Evolutionary conservation across 208 protist genomes (phyloP).

Genomic region (Phytomonas francai): DNA sequence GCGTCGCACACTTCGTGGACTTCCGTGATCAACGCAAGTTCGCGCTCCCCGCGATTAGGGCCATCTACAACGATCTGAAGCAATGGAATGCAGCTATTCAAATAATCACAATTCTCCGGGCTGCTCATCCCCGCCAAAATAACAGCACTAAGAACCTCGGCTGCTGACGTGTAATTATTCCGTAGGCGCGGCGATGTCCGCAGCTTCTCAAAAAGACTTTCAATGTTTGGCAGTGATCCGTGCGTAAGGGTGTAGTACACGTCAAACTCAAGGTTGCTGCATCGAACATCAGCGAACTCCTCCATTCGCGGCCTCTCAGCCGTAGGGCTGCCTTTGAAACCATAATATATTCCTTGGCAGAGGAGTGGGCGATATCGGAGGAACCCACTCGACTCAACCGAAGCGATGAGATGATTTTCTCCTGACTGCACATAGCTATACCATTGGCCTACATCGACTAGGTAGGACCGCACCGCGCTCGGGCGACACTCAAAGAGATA

Average conservation of each 20-base stretch:
- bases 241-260: conserved; percentile 41
- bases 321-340: conserved; percentile 11
- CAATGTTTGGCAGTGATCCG: conserved; percentile 17
- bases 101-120: conserved; percentile 7
- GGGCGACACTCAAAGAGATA: conserved; percentile 19
- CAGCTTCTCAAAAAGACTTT: conserved; percentile 46
- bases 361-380: conserved; percentile 57
- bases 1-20: conserved; percentile 35
- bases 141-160: conserved; percentile 61
- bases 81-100: conserved; percentile 33
- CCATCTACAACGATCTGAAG: conserved; percentile 59
- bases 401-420: conserved; percentile 16
- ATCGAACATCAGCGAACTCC: conserved; percentile 34
- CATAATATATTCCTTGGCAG: conserved; percentile 15
- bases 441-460: conserved; percentile 41
- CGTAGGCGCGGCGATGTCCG: conserved; percentile 28
- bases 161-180: conserved; percentile 33
- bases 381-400: conserved; percentile 22
- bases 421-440: conserved; percentile 3
- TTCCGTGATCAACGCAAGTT: conserved; percentile 47
- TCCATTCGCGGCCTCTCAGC: conserved; percentile 9
- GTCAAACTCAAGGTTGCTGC: conserved; percentile 41
- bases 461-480: conserved; percentile 31
- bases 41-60: conserved; percentile 25
- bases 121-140: conserved; percentile 55